These are phyloP conservation scores for Antitrichia curtipendula DNA, from an alignment of 225 moss, liverwort and hornwort species.

Conservation along the genomic window DNA sequence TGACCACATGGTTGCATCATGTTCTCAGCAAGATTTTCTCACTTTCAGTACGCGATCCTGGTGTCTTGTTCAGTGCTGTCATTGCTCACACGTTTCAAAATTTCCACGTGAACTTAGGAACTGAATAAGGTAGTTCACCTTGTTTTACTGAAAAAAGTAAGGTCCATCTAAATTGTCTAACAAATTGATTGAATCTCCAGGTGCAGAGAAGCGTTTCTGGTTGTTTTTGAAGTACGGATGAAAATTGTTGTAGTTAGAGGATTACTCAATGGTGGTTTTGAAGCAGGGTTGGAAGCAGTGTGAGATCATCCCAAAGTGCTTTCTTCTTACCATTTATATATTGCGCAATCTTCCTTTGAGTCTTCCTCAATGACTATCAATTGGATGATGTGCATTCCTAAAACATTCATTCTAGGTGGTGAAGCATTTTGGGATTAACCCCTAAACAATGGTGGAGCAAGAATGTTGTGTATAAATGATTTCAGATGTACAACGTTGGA, in stretches of 20 bases:
- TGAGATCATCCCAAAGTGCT: not conserved
- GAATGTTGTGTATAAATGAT: not conserved
- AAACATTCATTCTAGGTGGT: not conserved
- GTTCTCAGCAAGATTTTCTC: not conserved
- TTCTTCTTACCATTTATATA: not conserved
- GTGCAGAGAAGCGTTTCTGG: not conserved
- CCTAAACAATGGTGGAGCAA: not conserved
- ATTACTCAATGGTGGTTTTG: not conserved
- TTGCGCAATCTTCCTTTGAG: not conserved
- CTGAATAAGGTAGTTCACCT: too few relatives aligned
- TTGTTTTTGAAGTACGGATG: not conserved
- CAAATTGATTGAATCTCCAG: not conserved
- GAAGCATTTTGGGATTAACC: too few relatives aligned
- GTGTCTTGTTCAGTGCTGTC: not conserved
- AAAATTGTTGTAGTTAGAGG: not conserved
- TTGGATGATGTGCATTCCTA: not conserved
- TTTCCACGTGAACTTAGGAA: not conserved
- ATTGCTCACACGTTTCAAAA: not conserved
- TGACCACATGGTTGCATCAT: not conserved
- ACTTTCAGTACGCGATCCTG: not conserved
- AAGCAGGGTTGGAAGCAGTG: too few relatives aligned
- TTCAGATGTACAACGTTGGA: not conserved
- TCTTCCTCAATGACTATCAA: not conserved
- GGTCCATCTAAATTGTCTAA: not conserved
- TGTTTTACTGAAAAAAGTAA: too few relatives aligned